Conservation (phyloP, 768 basidiomycete genomes). For the Podaxis rugospora region DNA sequence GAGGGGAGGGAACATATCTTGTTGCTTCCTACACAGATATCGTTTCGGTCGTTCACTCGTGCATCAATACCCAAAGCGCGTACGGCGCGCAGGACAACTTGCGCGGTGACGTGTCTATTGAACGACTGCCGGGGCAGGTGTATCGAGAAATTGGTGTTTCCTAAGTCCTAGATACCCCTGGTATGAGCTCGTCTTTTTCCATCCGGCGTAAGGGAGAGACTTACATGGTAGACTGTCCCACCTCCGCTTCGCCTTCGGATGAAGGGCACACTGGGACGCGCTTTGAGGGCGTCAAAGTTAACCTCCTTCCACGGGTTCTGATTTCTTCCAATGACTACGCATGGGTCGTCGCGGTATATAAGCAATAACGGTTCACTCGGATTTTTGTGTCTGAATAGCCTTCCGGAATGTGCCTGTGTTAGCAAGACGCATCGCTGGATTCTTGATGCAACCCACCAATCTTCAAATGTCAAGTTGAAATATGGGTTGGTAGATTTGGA, state of each 20-base stretch:
- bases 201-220: constrained; percentile 17
- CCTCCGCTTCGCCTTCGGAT: constrained; percentile 88
- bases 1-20: constrained; percentile 73
- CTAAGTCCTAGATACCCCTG: constrained; percentile 65
- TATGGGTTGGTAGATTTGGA: constrained; percentile 79
- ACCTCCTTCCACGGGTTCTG: constrained; percentile 99
- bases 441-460: constrained; percentile 58
- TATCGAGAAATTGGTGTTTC: constrained; percentile 97
- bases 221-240: constrained; percentile 93
- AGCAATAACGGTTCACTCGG: constrained; percentile 69
- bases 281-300: constrained; percentile 58
- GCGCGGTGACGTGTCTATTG: constrained; percentile 72
- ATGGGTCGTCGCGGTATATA: constrained; percentile 83
- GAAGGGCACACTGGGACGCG: constrained; percentile 57
- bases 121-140: constrained; percentile 81
- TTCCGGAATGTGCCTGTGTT: constrained; percentile 11
- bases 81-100: constrained; percentile 74
- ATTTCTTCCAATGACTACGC: constrained; percentile 91
- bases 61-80: constrained; percentile 73
- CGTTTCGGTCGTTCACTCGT: constrained; percentile 83
- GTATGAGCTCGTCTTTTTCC: background rate
- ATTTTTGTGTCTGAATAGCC: constrained; percentile 69
- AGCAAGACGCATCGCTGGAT: constrained; percentile 9
- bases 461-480: constrained; percentile 88
- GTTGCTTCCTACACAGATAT: constrained; percentile 76